Percentiles rank a stretch among this genome's conserved stretches.
These are phyloP conservation scores for Pseudonitzschia delicatissima DNA, from an alignment of 108 stramenopile species.

Conservation along the genomic window DNA sequence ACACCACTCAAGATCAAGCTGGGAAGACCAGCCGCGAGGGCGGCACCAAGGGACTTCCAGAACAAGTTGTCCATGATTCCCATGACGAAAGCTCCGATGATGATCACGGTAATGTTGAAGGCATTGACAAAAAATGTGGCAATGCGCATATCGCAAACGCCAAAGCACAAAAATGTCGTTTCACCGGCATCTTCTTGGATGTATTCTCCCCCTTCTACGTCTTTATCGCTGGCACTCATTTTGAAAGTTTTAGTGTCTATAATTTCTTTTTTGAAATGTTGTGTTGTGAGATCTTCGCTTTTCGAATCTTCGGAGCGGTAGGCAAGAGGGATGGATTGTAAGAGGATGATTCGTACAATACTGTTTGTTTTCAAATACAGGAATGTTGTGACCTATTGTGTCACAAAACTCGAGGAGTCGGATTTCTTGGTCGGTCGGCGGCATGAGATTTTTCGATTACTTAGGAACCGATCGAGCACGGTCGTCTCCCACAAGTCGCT, in stretches of 20 bases:
- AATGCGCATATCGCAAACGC: slow-evolving; percentile 34
- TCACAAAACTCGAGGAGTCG: too few species aligned
- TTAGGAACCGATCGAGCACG: too few species aligned
- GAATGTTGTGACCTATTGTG: too few species aligned
- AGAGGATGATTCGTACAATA: too few species aligned
- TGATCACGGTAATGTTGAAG: slow-evolving; percentile 20
- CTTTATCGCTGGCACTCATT: not conserved
- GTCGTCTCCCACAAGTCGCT: too few species aligned
- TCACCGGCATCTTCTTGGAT: not conserved
- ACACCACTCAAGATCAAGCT: slow-evolving; percentile 23
- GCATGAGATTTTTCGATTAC: too few species aligned
- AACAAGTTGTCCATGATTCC: not conserved
- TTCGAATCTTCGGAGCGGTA: too few species aligned
- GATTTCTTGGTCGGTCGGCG: too few species aligned
- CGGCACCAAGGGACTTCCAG: slow-evolving; percentile 16
- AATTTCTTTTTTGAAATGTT: too few species aligned
- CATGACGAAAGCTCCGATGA: slow-evolving; percentile 7
- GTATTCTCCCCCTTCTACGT: not conserved
- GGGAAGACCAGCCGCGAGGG: slow-evolving; percentile 13
- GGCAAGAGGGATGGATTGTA: too few species aligned
- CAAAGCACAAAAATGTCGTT: slow-evolving; percentile 7
- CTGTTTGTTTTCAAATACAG: too few species aligned
- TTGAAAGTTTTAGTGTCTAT: not conserved
- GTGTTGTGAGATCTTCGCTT: too few species aligned
- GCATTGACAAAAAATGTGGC: slow-evolving; percentile 20